Evolutionary conservation across 257 asterid genomes (phyloP).

Genomic region (Solanum piurae): DNA sequence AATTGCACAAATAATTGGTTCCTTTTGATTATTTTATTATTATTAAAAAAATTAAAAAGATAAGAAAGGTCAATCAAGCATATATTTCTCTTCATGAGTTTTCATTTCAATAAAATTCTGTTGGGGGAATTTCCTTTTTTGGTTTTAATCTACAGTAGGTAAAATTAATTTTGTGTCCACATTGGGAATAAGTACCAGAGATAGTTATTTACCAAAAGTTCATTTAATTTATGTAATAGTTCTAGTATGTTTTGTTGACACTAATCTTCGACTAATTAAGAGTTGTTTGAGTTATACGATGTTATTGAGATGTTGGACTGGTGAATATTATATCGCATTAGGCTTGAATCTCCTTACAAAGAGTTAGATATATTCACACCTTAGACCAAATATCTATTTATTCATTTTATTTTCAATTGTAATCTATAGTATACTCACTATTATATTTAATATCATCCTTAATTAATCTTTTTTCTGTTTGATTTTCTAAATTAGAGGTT

Average conservation of each 20-base stretch:
- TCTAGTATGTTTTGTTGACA: neutral
- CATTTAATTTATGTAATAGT: neutral
- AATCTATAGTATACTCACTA: neutral
- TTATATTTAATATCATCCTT: neutral
- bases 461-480: neutral
- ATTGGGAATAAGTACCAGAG: neutral
- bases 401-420: too few relatives aligned
- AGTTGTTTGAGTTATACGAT: too few relatives aligned
- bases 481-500: neutral
- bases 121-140: neutral
- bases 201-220: neutral
- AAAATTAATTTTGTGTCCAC: neutral
- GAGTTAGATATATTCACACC: neutral
- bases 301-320: neutral
- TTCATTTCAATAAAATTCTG: neutral
- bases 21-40: neutral
- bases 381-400: too few relatives aligned
- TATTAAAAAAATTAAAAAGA: neutral
- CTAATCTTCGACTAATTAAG: too few relatives aligned
- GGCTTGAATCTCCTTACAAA: too few relatives aligned
- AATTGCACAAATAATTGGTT: conserved; percentile 4
- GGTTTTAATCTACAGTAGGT: neutral
- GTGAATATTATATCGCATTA: too few relatives aligned
- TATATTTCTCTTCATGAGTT: neutral
- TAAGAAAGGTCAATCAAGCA: neutral